Percentiles rank a stretch among this genome's conserved stretches.
Conservation (phyloP, 352 stramenopile genomes). For the Pythium monospermum region DNA sequence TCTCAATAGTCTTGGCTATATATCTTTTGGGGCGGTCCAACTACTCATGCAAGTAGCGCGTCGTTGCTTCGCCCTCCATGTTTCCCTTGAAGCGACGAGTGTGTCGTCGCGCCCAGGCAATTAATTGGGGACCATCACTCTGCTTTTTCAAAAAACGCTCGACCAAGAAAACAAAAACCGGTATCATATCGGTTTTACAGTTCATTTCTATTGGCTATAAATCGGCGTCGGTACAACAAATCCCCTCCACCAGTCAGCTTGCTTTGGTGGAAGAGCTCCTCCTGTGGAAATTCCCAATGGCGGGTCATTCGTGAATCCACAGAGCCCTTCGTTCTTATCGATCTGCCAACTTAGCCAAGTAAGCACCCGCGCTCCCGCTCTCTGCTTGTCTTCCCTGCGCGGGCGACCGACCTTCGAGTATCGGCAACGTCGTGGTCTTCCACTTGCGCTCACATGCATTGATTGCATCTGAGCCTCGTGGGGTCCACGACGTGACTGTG, state of each 20-base stretch:
- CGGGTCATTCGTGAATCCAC: constrained; percentile 25
- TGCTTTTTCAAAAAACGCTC: constrained; percentile 16
- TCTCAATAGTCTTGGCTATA: neutral
- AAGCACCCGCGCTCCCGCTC: constrained; percentile 17
- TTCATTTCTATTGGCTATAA: constrained; percentile 17
- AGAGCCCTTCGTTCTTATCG: constrained; percentile 36
- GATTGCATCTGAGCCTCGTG: constrained; percentile 12
- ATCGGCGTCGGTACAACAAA: neutral
- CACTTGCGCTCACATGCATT: constrained; percentile 6
- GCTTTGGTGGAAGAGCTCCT: too few relatives aligned
- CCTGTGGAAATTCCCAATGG: too few relatives aligned
- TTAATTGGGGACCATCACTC: constrained; percentile 22
- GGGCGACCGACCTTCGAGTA: constrained; percentile 13
- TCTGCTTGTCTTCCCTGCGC: constrained; percentile 1
- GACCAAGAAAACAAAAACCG: constrained; percentile 11
- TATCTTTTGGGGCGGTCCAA: too few relatives aligned
- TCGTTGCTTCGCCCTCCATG: constrained; percentile 1
- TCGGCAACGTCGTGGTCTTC: constrained; percentile 14
- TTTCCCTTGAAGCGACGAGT: neutral
- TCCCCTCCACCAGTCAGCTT: constrained; percentile 17
- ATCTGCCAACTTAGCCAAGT: constrained; percentile 37
- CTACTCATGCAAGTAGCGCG: too few relatives aligned
- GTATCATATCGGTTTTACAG: neutral
- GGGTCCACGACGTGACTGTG: constrained; percentile 43
- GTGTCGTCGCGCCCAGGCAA: constrained; percentile 2